phyloP scores from a whole-genome alignment of 139 green algal genomes.

The Coccomyxa sp. region DNA sequence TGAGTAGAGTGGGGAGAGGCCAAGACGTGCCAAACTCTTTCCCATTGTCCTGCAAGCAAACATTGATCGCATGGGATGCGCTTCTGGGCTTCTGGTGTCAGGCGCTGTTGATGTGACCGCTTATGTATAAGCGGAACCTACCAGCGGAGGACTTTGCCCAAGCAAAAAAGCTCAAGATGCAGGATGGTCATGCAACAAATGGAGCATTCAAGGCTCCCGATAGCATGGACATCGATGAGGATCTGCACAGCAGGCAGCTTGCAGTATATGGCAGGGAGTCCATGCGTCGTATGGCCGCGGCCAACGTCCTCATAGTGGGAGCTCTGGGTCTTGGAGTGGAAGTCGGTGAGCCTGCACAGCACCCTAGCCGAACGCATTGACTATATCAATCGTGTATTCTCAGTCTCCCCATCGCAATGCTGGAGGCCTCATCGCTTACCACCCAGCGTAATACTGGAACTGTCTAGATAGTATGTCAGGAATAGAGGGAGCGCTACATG shows the following conservation, averaged over 20 bases:
- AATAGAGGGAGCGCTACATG: too few relatives aligned
- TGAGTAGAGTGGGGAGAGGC: too few relatives aligned
- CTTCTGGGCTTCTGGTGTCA: too few relatives aligned
- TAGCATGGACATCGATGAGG: constrained; percentile 82
- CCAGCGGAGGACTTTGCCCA: background rate
- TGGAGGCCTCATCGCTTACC: too few relatives aligned
- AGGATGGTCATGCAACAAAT: background rate
- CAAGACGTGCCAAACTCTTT: too few relatives aligned
- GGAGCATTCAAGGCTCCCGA: background rate
- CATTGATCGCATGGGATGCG: background rate
- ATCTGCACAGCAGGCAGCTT: constrained; percentile 95
- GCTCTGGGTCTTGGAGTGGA: constrained; percentile 87
- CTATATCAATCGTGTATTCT: too few relatives aligned
- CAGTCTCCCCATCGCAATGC: too few relatives aligned
- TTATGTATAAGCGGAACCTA: background rate
- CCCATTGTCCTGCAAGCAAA: background rate
- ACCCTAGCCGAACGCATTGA: too few relatives aligned
- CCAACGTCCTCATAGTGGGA: constrained; percentile 83
- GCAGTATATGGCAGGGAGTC: constrained; percentile 96
- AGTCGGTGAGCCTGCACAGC: constrained; percentile 74
- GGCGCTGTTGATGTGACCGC: too few relatives aligned
- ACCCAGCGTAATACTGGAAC: too few relatives aligned
- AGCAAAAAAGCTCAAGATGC: constrained; percentile 1
- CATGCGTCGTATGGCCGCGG: constrained; percentile 83
- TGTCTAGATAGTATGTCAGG: too few relatives aligned